Evolutionary conservation across 495 filamentous ascomycete genomes (phyloP), one percentile per base, ranked within the genome.

Genomic region (Elasticomyces elasticus): DNA sequence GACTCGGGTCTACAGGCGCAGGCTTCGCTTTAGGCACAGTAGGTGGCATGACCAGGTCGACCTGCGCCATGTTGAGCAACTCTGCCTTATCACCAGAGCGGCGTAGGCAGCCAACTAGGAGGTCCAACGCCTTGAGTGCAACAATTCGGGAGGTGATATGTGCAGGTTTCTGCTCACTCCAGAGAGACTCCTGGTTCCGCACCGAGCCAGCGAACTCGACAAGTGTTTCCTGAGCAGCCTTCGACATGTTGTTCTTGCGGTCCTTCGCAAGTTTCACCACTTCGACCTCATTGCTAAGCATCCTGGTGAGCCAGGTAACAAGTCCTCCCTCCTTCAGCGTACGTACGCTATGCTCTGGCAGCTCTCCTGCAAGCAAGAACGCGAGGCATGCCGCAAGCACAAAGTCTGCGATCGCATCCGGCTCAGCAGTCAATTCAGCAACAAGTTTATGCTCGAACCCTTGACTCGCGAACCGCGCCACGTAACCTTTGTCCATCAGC

Each of bases 391-490:
- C 77, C 27, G 76, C 63, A 33, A 83, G 71, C n/a, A 76, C 66
- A 54, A 77, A 83, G 19, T 75, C 76, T 43, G 78, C 74, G 33
- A 87, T 74, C 19, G 66, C 31, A 52, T 69, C 68, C 0, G 50
- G 23, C 2, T 30, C 20, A 22, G 49, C 56, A 12, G 1, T 28
- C 7, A 83, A 64, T 23, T 72, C 72, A 30, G 71, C 68, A 43
- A 89, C 75, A 1, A 97, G 70, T 27, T 79, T 77, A 37, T 75
- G 73, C 51, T 85, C 85, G 44, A 86, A 79, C n/a, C 79, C 79
- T 55, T 85, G 80, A 43, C 91, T 83, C 6, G 85, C 72, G 56
- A 95, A 88, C 27, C 86, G 83, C 48, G 79, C 78, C 20, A 91
- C 77, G 43, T 80, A 74, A 43, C 89, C 74, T 64, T 87, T 89